Conservation (phyloP, 164 flowering plant genomes). For the Nelumbo lutea region DNA sequence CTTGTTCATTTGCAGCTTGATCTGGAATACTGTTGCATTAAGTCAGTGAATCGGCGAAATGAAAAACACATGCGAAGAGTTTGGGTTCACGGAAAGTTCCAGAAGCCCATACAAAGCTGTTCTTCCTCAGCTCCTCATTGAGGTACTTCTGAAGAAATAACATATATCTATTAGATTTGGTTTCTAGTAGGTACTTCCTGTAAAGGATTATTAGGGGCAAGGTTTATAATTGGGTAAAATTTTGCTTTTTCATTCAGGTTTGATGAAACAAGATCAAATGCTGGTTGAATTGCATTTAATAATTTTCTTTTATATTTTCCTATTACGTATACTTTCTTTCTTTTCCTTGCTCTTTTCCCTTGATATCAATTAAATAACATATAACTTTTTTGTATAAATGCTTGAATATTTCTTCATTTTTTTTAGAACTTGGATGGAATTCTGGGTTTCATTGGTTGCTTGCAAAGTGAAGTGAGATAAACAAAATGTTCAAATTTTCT, state of each 20-base stretch:
- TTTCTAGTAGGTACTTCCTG: neutral
- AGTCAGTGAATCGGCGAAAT: conserved; percentile 65
- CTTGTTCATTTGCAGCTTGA: conserved; percentile 54
- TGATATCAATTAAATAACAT: no score
- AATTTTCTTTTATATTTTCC: no score
- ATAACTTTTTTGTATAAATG: no score
- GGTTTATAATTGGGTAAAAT: neutral
- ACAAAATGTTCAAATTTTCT: no score
- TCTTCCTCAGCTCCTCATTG: neutral
- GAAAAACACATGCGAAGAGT: conserved; percentile 81
- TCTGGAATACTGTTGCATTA: conserved; percentile 86
- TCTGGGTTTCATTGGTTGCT: no score
- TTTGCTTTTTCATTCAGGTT: neutral
- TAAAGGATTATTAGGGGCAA: neutral
- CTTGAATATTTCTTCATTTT: no score
- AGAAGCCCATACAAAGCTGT: conserved; percentile 39
- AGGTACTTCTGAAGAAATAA: neutral
- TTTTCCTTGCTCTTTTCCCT: no score
- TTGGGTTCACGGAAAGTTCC: conserved; percentile 96
- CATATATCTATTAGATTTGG: neutral
- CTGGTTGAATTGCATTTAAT: no score
- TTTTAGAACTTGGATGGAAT: no score
- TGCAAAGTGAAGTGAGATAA: no score
- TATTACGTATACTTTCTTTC: no score
- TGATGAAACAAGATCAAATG: no score